These are phyloP conservation scores for Endothia cerciana DNA, from an alignment of 2,329 filamentous ascomycete genomes.

Conservation along the genomic window DNA sequence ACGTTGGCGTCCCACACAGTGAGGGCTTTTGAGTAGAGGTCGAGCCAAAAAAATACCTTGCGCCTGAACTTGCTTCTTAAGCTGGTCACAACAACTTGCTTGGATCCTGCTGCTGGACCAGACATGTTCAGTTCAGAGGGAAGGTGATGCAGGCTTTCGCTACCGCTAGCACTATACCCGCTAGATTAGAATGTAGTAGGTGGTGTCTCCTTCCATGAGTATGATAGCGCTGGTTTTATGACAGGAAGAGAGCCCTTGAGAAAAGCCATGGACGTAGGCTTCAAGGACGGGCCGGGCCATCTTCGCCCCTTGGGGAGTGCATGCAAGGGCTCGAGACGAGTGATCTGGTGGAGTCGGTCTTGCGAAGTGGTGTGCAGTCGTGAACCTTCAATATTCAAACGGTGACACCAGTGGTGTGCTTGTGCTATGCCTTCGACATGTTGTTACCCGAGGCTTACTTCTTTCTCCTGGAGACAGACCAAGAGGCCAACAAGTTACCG, in stretches of 20 bases:
- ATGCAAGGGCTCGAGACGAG: background rate
- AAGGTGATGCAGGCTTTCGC: background rate
- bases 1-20: too few relatives aligned
- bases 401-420: background rate
- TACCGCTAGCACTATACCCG: background rate
- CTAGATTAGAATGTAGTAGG: background rate
- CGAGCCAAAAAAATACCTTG: background rate
- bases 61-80: background rate
- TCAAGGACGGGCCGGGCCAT: background rate
- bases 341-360: background rate
- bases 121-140: background rate
- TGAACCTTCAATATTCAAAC: background rate
- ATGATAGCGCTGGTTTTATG: background rate
- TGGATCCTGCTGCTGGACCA: background rate
- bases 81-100: background rate
- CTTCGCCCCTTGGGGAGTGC: background rate
- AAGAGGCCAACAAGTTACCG: background rate
- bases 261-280: background rate
- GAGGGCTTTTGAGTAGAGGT: background rate
- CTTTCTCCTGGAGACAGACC: background rate
- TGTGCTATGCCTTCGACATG: background rate
- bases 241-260: background rate
- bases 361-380: background rate
- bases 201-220: background rate
- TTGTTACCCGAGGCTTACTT: background rate